These are phyloP conservation scores for Parathielavia hyrcaniae DNA, from an alignment of 495 filamentous ascomycete species.

Conservation along the genomic window DNA sequence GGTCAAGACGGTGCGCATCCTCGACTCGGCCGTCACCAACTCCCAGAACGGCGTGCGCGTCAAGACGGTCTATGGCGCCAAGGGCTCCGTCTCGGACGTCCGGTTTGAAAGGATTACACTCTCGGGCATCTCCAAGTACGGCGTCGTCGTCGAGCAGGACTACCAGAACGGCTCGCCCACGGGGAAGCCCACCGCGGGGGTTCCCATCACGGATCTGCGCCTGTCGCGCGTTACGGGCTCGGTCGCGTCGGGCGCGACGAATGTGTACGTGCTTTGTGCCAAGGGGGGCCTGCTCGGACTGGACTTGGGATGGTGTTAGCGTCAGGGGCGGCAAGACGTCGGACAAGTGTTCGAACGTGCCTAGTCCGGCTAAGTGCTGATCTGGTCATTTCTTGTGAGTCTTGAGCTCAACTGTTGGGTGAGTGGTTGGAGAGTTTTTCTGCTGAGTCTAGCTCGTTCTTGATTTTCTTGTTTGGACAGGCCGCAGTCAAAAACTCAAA, in stretches of 20 bases:
- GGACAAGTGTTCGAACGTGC: not conserved
- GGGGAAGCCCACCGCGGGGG: constrained; percentile 44
- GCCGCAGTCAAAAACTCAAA: too few relatives aligned
- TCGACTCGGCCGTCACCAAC: constrained; percentile 47
- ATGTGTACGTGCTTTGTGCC: constrained; percentile 51
- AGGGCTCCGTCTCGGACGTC: constrained; percentile 48
- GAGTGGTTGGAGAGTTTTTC: too few relatives aligned
- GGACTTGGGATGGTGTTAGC: constrained; percentile 44
- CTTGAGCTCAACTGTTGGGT: too few relatives aligned
- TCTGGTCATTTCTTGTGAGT: too few relatives aligned
- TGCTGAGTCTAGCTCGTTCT: too few relatives aligned
- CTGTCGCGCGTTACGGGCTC: constrained; percentile 44
- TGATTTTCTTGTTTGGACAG: too few relatives aligned
- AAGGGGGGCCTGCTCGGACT: constrained; percentile 41
- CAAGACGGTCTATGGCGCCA: constrained; percentile 52
- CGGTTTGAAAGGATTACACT: constrained; percentile 53
- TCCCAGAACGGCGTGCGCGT: constrained; percentile 53
- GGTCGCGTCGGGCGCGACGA: constrained; percentile 38
- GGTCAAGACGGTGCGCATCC: constrained; percentile 49
- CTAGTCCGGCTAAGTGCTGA: not conserved
- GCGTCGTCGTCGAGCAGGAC: constrained; percentile 57
- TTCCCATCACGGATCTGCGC: constrained; percentile 50
- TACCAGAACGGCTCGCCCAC: constrained; percentile 43
- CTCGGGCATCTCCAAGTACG: constrained; percentile 50
- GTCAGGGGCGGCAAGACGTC: constrained; percentile 23